Base-by-base conservation (phyloP, 148 eudicot genomes). In the Rhododendron mucronatum region DNA sequence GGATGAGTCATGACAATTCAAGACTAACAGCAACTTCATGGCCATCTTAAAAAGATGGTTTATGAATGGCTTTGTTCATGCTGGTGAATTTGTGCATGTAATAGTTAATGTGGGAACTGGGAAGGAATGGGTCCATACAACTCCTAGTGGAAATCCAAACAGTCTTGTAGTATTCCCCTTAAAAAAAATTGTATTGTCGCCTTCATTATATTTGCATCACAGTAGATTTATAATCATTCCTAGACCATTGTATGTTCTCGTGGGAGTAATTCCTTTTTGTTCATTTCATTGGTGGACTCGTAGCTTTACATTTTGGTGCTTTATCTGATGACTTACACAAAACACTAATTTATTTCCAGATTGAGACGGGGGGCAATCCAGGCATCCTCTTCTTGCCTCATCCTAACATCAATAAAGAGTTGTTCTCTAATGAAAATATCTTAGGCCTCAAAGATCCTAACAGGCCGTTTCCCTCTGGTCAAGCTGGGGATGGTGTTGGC, bases 381-480 rank as follows among this genome's bases (percentile, higher is more conserved):
- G 93, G 91, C 87, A 87, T 97, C 76, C 78, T 93, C 83, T 94
- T 94, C 89, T 95, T 95, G 91, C 92, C 99, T 1, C 99, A 97
- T 80, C 98, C 99, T 86, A 97, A 97, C 85, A 94, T 97, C 87
- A 97, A 93, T 91, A 95, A 93, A 88, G 99, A 95, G 44, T 83
- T 93, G 84, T 97, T 92, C 82, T 88, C 93, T 67, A 92, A 88
- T 89, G 96, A 95, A 88, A 94, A 92, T 90, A 92, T 95, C 81
- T 90, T 97, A 88, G 99, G 99, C 81, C 96, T 94, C 78, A 97
- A 94, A 92, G 99, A 97, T 91, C 93, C 99, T 48, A 93, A 93
- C 87, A 90, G 99, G 87, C 94, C 98, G 65, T 97, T 97, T 85
- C 99, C 99, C 48, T 51, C 90, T 84, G 94, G 94, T 81, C 98